phyloP scores from a whole-genome alignment of 2,329 filamentous ascomycete genomes.

The Venturia asperata region DNA sequence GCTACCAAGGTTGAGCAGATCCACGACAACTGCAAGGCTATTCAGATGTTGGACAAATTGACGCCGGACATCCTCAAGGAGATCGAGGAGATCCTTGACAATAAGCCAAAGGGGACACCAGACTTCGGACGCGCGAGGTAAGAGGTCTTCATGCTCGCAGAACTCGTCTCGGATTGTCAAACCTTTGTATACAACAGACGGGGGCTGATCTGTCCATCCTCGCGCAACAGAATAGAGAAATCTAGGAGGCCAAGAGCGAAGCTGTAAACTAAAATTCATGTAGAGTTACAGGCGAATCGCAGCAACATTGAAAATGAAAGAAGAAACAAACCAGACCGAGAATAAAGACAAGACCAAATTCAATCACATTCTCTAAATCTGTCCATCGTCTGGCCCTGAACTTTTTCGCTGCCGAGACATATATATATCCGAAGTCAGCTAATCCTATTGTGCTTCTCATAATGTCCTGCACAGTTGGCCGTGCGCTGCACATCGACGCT shows the following conservation, averaged over 20 bases:
- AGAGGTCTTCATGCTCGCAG: conserved; percentile 8
- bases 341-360: no score
- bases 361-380: no score
- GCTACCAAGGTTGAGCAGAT: conserved; percentile 45
- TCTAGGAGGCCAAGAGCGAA: neutral
- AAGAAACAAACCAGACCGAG: no score
- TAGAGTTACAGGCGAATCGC: neutral
- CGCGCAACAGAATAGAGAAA: neutral
- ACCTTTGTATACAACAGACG: neutral
- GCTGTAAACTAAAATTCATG: neutral
- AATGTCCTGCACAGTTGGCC: no score
- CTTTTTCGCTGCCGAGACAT: no score
- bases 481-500: no score
- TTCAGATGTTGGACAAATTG: conserved; percentile 37
- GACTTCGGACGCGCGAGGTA: conserved; percentile 23
- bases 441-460: no score
- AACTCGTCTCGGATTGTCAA: neutral
- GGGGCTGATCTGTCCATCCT: neutral
- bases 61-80: conserved; percentile 35
- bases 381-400: no score
- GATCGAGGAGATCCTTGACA: conserved; percentile 34
- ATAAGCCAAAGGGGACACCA: conserved; percentile 31
- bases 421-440: no score
- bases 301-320: neutral
- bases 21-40: conserved; percentile 31